A percentile compares a stretch with the other conserved stretches of the same genome.
Evolutionary conservation across 208 protist species (phyloP).

Genomic region (Leishmania martiniquensis): DNA sequence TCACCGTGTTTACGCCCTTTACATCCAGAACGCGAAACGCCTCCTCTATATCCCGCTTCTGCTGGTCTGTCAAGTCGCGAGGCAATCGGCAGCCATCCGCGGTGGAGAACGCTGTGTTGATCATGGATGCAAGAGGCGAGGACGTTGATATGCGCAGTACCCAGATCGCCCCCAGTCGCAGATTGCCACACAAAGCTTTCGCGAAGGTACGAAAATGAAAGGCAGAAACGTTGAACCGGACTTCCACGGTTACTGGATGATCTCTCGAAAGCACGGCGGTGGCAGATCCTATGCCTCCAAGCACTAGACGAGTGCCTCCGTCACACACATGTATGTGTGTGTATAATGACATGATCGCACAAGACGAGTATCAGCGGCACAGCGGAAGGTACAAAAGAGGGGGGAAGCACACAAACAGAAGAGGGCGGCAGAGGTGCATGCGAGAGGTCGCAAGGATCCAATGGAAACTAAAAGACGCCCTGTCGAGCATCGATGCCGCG

Average conservation of each 20-base stretch:
- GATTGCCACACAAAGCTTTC: background rate
- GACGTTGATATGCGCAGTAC: background rate
- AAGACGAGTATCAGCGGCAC: background rate
- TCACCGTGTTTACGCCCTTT: conserved; percentile 93
- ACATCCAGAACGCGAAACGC: conserved; percentile 97
- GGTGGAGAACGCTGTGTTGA: conserved; percentile 56
- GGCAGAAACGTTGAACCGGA: background rate
- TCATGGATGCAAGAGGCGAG: conserved; percentile 28
- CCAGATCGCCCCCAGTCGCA: too few relatives aligned
- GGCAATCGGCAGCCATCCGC: conserved; percentile 63
- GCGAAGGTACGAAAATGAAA: background rate
- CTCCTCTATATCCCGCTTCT: conserved; percentile 93
- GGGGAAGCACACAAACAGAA: background rate
- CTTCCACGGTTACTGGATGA: background rate
- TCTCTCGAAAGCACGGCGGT: background rate
- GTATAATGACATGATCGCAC: background rate
- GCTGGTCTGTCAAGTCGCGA: conserved; percentile 83
- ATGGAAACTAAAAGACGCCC: background rate
- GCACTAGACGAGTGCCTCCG: background rate
- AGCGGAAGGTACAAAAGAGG: background rate
- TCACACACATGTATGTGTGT: background rate
- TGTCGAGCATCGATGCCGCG: background rate
- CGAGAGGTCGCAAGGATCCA: too few relatives aligned
- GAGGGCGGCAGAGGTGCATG: too few relatives aligned
- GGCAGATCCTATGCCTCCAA: background rate